phyloP scores from a whole-genome alignment of 306 rosid genomes.

The Malus fusca region DNA sequence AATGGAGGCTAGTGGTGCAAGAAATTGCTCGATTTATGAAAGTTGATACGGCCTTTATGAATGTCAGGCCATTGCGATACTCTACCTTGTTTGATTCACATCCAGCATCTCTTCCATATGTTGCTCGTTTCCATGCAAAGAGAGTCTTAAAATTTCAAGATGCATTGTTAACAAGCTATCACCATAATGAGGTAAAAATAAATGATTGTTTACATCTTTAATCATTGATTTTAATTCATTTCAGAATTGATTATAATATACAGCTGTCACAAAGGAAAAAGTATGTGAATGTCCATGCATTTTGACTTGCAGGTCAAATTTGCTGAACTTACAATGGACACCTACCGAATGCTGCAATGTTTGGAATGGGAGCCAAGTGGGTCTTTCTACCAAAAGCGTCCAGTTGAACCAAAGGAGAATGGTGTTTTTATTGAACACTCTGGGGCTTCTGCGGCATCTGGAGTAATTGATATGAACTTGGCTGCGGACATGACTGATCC shows the following conservation, averaged over 20 bases:
- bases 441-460: slow-evolving; percentile 83
- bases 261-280: not conserved
- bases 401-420: slow-evolving; percentile 53
- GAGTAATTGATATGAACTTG: slow-evolving; percentile 74
- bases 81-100: slow-evolving; percentile 60
- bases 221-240: slow-evolving; percentile 9
- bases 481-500: slow-evolving; percentile 88
- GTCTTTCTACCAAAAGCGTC: slow-evolving; percentile 60
- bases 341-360: slow-evolving; percentile 86
- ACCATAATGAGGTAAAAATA: slow-evolving; percentile 73
- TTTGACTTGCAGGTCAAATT: slow-evolving; percentile 74
- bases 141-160: slow-evolving; percentile 81
- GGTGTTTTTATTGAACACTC: slow-evolving; percentile 64
- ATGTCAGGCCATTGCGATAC: slow-evolving; percentile 78
- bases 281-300: slow-evolving; percentile 19
- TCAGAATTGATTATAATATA: not conserved
- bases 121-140: slow-evolving; percentile 93
- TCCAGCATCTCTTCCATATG: slow-evolving; percentile 65
- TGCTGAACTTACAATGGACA: slow-evolving; percentile 88
- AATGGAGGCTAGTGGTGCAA: slow-evolving; percentile 95
- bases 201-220: not conserved
- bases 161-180: slow-evolving; percentile 82
- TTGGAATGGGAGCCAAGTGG: slow-evolving; percentile 98
- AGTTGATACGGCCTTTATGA: slow-evolving; percentile 55
- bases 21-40: slow-evolving; percentile 82